Conservation (phyloP, 768 basidiomycete genomes). For the Russula sp. region DNA sequence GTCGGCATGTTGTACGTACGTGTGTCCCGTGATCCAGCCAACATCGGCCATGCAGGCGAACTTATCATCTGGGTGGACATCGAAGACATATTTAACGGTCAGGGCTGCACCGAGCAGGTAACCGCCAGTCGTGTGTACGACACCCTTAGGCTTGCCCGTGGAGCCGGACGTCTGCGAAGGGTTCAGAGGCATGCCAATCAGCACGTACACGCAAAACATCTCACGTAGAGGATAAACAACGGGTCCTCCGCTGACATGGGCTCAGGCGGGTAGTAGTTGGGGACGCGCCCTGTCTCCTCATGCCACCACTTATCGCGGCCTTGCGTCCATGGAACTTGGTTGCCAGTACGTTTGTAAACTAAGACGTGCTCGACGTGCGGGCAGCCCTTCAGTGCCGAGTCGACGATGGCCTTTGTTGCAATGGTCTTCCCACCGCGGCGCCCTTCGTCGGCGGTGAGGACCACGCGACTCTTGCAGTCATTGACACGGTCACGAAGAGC, state of each 20-base stretch:
- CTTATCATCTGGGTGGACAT: constrained; percentile 91
- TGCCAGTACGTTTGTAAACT: constrained; percentile 84
- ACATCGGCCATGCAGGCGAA: constrained; percentile 99
- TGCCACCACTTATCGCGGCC: constrained; percentile 97
- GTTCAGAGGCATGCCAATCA: not conserved
- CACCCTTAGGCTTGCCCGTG: constrained; percentile 95
- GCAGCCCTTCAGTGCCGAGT: constrained; percentile 79
- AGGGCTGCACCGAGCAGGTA: constrained; percentile 89
- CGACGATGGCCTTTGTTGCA: constrained; percentile 90
- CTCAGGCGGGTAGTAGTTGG: constrained; percentile 82
- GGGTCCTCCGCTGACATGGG: constrained; percentile 92
- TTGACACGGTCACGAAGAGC: constrained; percentile 85
- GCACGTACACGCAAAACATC: constrained; percentile 27
- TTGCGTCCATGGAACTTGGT: constrained; percentile 66
- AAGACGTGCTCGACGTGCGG: constrained; percentile 86
- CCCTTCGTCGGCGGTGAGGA: constrained; percentile 95
- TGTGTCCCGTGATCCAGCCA: constrained; percentile 98
- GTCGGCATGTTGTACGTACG: constrained; percentile 33
- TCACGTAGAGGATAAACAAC: constrained; percentile 95
- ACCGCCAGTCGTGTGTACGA: constrained; percentile 82
- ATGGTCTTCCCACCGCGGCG: constrained; percentile 90
- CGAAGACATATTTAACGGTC: constrained; percentile 96
- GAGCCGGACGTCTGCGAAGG: constrained; percentile 76
- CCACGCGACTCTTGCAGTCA: constrained; percentile 84
- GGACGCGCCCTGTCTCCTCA: constrained; percentile 79